Base-by-base conservation (phyloP, 208 protist species). In the Phytomonas sp. region DNA sequence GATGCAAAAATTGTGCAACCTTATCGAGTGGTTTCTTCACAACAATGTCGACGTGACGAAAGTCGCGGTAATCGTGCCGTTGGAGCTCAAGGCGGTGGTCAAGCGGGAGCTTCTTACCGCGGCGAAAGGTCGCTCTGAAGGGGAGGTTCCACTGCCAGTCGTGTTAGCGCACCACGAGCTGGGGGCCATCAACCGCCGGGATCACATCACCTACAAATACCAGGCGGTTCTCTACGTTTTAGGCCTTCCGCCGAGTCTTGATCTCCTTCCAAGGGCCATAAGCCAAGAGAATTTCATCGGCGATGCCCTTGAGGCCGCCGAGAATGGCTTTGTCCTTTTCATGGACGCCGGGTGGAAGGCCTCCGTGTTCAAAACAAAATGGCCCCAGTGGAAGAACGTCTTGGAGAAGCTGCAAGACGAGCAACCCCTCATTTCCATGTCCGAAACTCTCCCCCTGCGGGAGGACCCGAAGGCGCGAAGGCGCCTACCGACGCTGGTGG, bases 141-240 rank as follows among this genome's bases (percentile, higher is more conserved):
- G 33, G 62, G 33, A 76, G 56, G 60, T 77, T 49, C 56, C 67
- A 49, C 64, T 77, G 14, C 84, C 89, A 2, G 78, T 73, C 8
- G 40, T 95, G 0, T 69, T 95, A 3, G 83, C 80, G n/a, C 85
- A 87, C 37, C 86, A 95, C 74, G 89, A 95, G 52, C 71, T 95
- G 49, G 79, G 79, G 0, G 84, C 83, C 11, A 80, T 95, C 72
- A 86, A 89, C 71, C 66, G 70, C 23, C 78, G 89, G 0, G 86
- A 91, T 67, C 68, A 72, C 42, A 75, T 68, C 40, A 68, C 74
- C 29, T 83, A 92, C 66, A 71, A 49, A 4, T 95, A 85, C 65
- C 81, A 91, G 23, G 84, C 83, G 2, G 84, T 95, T 29, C 14
- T 93, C 12, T 95, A 95, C 71, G 59, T 95, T 33, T 74, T 78